phyloP scores from a whole-genome alignment of 225 moss, liverwort and hornwort species.

The Polytrichum commune region DNA sequence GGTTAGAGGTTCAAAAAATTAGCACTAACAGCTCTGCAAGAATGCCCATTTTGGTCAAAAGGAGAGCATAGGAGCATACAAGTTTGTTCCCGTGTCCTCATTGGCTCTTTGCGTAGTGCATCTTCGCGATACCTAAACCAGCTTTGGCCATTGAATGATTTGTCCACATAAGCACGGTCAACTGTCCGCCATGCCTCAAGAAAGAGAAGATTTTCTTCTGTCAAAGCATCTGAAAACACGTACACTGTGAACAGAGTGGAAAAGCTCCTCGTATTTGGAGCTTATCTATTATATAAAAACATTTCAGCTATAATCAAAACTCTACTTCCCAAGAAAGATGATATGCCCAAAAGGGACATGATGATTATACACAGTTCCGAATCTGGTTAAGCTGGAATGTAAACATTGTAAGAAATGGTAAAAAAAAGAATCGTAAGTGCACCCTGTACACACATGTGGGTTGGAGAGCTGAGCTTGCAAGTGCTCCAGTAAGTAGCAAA shows the following conservation, averaged over 20 bases:
- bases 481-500: constrained; percentile 67
- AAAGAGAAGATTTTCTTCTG: constrained; percentile 91
- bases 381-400: too few species aligned
- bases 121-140: constrained; percentile 98
- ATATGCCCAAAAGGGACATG: too few species aligned
- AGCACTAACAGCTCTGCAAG: too few species aligned
- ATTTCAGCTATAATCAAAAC: too few species aligned
- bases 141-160: constrained; percentile 97
- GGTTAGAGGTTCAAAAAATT: too few species aligned
- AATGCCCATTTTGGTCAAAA: background rate
- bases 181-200: constrained; percentile 98
- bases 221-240: constrained; percentile 69
- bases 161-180: constrained; percentile 98
- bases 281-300: background rate
- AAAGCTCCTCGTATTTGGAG: background rate
- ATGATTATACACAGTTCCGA: too few species aligned
- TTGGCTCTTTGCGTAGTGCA: constrained; percentile 74
- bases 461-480: constrained; percentile 66
- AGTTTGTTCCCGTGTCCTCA: constrained; percentile 86
- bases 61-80: constrained; percentile 60
- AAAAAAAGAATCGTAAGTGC: too few species aligned
- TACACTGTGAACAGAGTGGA: constrained; percentile 2
- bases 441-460: constrained; percentile 47
- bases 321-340: too few species aligned
- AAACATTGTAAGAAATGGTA: too few species aligned